These are phyloP conservation scores for Bondarzewia mesenterica DNA, from an alignment of 1,284 basidiomycete species.

Conservation along the genomic window DNA sequence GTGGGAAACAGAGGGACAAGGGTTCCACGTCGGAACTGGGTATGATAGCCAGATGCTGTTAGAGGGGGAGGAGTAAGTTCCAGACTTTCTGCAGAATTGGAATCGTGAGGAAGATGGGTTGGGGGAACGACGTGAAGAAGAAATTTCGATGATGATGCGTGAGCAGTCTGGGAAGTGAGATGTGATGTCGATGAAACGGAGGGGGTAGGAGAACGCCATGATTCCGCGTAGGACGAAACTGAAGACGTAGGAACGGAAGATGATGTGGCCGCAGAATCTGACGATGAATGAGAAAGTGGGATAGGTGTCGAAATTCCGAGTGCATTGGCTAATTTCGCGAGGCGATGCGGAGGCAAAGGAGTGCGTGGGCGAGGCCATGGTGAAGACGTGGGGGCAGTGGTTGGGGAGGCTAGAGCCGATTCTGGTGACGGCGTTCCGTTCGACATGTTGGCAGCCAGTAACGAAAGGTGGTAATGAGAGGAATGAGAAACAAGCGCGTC, in stretches of 20 bases:
- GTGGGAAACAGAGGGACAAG: conserved; percentile 68
- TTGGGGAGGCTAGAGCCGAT: background rate
- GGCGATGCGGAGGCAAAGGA: conserved; percentile 63
- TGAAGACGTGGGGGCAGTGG: conserved; percentile 4
- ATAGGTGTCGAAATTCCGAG: conserved; percentile 70
- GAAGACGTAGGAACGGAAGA: conserved; percentile 26
- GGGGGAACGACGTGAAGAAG: conserved; percentile 75
- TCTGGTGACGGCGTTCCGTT: conserved; percentile 2
- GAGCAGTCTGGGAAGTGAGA: conserved; percentile 34
- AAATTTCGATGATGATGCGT: conserved; percentile 44
- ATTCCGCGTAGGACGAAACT: conserved; percentile 30
- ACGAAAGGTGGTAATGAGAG: conserved; percentile 3
- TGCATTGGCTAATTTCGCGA: conserved; percentile 76
- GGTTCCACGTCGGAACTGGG: conserved; percentile 68
- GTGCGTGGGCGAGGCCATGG: conserved; percentile 57
- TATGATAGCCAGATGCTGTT: conserved; percentile 64
- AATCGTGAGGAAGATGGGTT: conserved; percentile 52
- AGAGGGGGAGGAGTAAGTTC: conserved; percentile 44
- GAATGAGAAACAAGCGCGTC: background rate
- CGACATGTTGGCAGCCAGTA: conserved; percentile 4
- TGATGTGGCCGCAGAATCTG: conserved; percentile 25
- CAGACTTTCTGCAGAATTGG: conserved; percentile 31
- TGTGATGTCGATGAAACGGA: conserved; percentile 24
- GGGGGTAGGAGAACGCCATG: conserved; percentile 51
- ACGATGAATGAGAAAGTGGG: conserved; percentile 25